Percentiles rank a stretch among this genome's conserved stretches.
Evolutionary conservation across 495 filamentous ascomycete species (phyloP).

Genomic region (Melanomma pulvis-pyrius): DNA sequence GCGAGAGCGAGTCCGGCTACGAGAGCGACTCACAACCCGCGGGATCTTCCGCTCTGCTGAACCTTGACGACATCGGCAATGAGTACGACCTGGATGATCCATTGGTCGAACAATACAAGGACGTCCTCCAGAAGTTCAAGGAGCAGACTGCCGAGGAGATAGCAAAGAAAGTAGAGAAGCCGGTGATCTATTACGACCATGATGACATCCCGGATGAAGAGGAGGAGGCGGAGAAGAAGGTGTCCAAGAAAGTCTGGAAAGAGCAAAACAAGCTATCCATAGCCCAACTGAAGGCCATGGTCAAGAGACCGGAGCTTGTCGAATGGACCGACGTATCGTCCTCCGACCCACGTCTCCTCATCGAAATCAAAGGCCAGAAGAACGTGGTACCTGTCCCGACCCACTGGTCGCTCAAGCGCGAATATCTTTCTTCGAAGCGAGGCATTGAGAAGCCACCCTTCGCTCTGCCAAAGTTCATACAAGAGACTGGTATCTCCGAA

Average conservation of each 20-base stretch:
- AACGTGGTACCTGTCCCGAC: slow-evolving; percentile 93
- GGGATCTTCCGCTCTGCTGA: slow-evolving; percentile 50
- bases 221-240: slow-evolving; percentile 69
- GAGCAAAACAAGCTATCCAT: slow-evolving; percentile 88
- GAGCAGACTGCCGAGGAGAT: slow-evolving; percentile 54
- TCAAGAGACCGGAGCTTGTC: slow-evolving; percentile 88
- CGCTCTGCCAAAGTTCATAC: slow-evolving; percentile 92
- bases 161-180: slow-evolving; percentile 74
- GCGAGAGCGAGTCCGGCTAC: neutral
- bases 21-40: slow-evolving; percentile 16
- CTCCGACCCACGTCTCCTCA: slow-evolving; percentile 81
- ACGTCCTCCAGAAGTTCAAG: slow-evolving; percentile 74
- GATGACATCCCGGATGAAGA: slow-evolving; percentile 86
- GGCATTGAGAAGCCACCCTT: slow-evolving; percentile 95
- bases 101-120: slow-evolving; percentile 79
- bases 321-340: slow-evolving; percentile 98
- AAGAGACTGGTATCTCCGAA: slow-evolving; percentile 94
- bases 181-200: slow-evolving; percentile 81
- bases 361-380: slow-evolving; percentile 91
- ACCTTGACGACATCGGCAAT: neutral
- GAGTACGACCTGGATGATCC: slow-evolving; percentile 67
- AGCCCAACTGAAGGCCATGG: slow-evolving; percentile 90
- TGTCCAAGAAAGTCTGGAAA: slow-evolving; percentile 94
- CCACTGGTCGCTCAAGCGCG: slow-evolving; percentile 94
- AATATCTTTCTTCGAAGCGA: slow-evolving; percentile 93